A percentile compares a stretch with the other conserved stretches of the same genome.
phyloP scores from a whole-genome alignment of 2,329 filamentous ascomycete species.

The Xylaria sp. region DNA sequence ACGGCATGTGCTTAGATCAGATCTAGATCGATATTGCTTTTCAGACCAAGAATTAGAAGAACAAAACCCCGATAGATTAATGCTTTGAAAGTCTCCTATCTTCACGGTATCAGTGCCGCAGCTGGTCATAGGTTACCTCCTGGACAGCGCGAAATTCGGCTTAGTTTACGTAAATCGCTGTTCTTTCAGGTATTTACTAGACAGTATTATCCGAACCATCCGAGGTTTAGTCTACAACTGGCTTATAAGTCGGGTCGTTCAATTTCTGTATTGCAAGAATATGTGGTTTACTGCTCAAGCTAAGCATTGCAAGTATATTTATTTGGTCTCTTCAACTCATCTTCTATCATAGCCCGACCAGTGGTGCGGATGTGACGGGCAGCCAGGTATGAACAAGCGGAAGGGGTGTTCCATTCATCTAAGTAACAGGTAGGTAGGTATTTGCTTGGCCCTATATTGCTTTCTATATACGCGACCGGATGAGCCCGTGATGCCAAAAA shows the following conservation, averaged over 20 bases:
- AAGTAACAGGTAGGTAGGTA: constrained; percentile 19
- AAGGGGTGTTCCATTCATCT: constrained; percentile 17
- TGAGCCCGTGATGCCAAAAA: constrained; percentile 19
- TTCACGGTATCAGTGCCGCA: not conserved
- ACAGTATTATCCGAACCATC: not conserved
- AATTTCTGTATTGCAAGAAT: constrained; percentile 8
- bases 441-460: constrained; percentile 30
- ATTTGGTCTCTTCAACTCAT: constrained; percentile 20
- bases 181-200: not conserved
- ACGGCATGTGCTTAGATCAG: not conserved
- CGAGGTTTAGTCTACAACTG: not conserved
- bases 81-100: not conserved
- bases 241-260: not conserved
- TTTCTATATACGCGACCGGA: constrained; percentile 28
- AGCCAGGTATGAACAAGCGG: constrained; percentile 21
- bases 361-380: not conserved
- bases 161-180: not conserved
- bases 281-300: not conserved
- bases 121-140: not conserved
- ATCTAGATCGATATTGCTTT: not conserved
- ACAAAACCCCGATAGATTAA: not conserved
- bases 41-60: not conserved
- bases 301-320: constrained; percentile 4
- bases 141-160: not conserved
- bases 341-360: constrained; percentile 18